Evolutionary conservation across 2,329 filamentous ascomycete species (phyloP), one percentile per base, ranked within the genome.

Genomic region (Colletotrichum liriopes): DNA sequence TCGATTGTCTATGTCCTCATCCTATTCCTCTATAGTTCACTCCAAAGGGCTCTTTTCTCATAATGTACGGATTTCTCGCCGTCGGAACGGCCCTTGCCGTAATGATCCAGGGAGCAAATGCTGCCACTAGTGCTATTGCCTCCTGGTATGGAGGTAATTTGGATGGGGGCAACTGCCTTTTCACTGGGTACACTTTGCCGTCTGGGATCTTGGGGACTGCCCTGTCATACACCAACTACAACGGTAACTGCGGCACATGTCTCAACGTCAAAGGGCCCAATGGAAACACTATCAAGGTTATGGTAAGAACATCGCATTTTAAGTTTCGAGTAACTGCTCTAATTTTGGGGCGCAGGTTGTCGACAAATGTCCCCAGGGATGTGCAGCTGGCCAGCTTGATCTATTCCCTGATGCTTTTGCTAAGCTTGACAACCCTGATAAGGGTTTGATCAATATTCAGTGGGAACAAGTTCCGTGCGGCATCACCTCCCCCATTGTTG

Each of bases 311-410:
- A 11, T 18, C 35, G 5, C 29, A 39, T 26, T 4, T 0, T 4
- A 47, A 39, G 8, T 18, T n/a, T 47, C 58, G 64, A 20, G 7
- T 47, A 23, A n/a, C 9, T 6, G 26, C 43, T 23, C 32, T 59
- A 60, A 71, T 14, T 20, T 16, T 16, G 8, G 14, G 12, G 12
- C 41, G 26, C 39, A 88, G 86, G 81, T 90, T 74, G 86, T 88
- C 26, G 89, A 91, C 77, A 79, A 90, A 79, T 91, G 89, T 79
- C 88, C 88, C 49, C 85, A 84, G 73, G 65, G 65, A 9, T 90
- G 89, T 75, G 84, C 82, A 20, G 71, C 78, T 58, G 86, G 88
- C 80, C 85, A 89, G 76, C 84, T 90, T 65, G 88, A 90, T 75
- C 85, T 90, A 67, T 90, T 87, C 81, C 77, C 83, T 6, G 78